Evolutionary conservation across 2,329 filamentous ascomycete genomes (phyloP).

Genomic region (Fusarium caatingaense): DNA sequence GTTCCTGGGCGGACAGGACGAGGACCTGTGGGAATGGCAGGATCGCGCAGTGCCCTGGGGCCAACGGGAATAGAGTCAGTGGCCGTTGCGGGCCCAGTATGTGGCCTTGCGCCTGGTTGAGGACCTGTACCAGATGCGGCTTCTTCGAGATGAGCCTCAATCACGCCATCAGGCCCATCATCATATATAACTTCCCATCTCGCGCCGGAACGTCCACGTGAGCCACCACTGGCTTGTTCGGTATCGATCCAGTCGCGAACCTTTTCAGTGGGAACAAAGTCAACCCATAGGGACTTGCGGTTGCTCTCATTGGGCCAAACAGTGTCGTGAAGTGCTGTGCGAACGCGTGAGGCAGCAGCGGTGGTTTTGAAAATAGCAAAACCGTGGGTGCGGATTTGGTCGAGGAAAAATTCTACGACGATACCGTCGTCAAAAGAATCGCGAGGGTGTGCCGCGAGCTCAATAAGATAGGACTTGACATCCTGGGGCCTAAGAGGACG

Average conservation of each 20-base stretch:
- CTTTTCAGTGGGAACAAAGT: conserved; percentile 85
- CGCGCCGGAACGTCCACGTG: conserved; percentile 54
- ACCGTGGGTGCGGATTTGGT: conserved; percentile 88
- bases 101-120: conserved; percentile 28
- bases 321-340: conserved; percentile 78
- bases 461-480: conserved; percentile 75
- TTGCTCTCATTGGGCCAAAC: conserved; percentile 90
- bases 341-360: conserved; percentile 79
- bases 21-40: conserved; percentile 50
- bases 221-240: conserved; percentile 64
- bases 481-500: conserved; percentile 78
- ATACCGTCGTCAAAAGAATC: conserved; percentile 62
- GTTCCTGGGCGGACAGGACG: conserved; percentile 53
- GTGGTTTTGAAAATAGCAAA: conserved; percentile 78
- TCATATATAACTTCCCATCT: conserved; percentile 82
- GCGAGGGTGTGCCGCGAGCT: conserved; percentile 72
- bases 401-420: conserved; percentile 79
- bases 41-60: conserved; percentile 48
- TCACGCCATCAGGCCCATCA: conserved; percentile 62
- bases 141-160: conserved; percentile 65
- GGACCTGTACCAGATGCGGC: conserved; percentile 38
- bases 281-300: conserved; percentile 85
- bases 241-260: conserved; percentile 78
- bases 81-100: conserved; percentile 37
- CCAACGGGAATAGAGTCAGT: conserved; percentile 54